Base-by-base conservation (phyloP, 2,329 filamentous ascomycete species). In the Boeremia exigua region DNA sequence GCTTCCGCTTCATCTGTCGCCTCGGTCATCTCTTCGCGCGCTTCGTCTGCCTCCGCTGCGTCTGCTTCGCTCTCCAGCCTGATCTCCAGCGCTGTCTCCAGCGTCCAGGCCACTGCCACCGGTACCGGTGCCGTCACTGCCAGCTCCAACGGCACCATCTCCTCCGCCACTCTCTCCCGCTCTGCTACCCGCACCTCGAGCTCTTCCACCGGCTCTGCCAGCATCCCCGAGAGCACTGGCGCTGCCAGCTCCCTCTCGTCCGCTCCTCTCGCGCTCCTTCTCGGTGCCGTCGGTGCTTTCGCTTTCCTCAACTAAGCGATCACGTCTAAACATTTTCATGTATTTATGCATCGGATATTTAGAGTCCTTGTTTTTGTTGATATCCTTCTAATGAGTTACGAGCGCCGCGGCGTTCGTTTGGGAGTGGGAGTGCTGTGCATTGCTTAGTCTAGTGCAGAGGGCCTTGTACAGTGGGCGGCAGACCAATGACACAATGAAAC, bases 201-300 rank as follows among this genome's bases (percentile, higher is more conserved):
- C 30, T 56, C 63, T 48, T 50, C 54, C 44, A 58, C 59, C 25
- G 54, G 59, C 50, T 54, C 55, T 38, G 29, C 55, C 17, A 28
- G 42, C 39, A 56, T 58, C 39, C 58, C 63, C 15, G 55, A 70
- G 59, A 61, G 57, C 60, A 70, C 69, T 43, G 67, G 68, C 40
- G 69, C 70, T 46, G 70, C 73, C 74, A 74, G 15, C 44, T 79
- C 34, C 72, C 76, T 32, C 65, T 79, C 53, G 15, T 51, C 53
- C 3, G 53, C 53, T 33, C 53, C 53, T 43, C 47, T 56, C 29
- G 53, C 53, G 47, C 53, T 56, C 47, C 68, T 78, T 55, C 65
- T 78, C 52, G 71, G 77, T 51, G 76, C 72, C 47, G 67, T 75
- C 17, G 78, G 74, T 51, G 77, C 75, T 30, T 71, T 79, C 54